Conservation (phyloP, 768 basidiomycete genomes). For the Nevesoporus exiguus region DNA sequence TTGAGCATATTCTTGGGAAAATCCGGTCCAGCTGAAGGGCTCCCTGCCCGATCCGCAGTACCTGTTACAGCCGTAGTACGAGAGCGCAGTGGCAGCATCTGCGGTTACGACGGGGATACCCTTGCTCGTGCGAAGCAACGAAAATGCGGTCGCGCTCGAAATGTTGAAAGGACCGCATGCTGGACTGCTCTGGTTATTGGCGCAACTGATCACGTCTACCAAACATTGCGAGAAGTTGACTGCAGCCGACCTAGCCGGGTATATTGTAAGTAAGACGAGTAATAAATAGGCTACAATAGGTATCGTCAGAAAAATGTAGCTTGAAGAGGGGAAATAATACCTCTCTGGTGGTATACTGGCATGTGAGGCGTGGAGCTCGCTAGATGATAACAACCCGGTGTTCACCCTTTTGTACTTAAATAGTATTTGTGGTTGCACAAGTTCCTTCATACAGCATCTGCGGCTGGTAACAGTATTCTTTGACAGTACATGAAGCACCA, state of each 20-base stretch:
- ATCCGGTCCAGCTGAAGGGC: conserved; percentile 18
- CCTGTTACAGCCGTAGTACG: neutral
- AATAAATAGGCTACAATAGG: neutral
- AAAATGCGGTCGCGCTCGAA: conserved; percentile 9
- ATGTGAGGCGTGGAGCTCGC: neutral
- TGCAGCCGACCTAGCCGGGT: neutral
- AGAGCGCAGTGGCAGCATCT: conserved; percentile 8
- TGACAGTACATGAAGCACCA: too few species aligned
- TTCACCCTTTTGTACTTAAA: neutral
- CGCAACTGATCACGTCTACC: neutral
- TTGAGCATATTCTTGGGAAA: conserved; percentile 37
- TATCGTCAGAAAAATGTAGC: neutral
- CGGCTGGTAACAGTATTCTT: too few species aligned
- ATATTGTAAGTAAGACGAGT: neutral
- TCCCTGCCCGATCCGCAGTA: conserved; percentile 23
- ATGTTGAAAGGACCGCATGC: conserved; percentile 5
- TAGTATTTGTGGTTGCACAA: too few species aligned
- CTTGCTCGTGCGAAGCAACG: conserved; percentile 10
- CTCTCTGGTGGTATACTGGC: neutral
- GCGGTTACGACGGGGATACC: neutral
- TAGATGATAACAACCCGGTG: neutral
- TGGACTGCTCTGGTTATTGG: neutral
- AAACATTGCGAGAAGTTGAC: conserved; percentile 17
- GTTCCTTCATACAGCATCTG: too few species aligned
- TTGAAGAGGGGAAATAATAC: neutral